Evolutionary conservation across 2,329 filamentous ascomycete species (phyloP).

Genomic region (Monosporascus sp.): DNA sequence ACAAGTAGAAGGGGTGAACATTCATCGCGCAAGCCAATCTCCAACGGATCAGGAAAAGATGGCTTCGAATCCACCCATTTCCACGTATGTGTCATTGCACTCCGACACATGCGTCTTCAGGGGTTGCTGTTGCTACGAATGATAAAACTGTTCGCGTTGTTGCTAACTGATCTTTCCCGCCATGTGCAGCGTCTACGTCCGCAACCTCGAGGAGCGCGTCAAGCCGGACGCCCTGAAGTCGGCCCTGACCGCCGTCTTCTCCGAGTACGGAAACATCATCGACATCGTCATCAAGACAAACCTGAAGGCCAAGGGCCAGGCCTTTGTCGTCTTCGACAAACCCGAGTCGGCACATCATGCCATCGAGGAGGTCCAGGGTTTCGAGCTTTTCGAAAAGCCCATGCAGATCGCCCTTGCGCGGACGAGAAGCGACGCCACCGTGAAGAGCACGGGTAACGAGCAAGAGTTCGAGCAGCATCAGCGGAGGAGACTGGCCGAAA

Average conservation of each 20-base stretch:
- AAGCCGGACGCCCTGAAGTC: constrained; percentile 73
- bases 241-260: constrained; percentile 72
- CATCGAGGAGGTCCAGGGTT: constrained; percentile 85
- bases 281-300: constrained; percentile 87
- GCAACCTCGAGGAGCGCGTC: constrained; percentile 88
- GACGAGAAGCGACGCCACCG: constrained; percentile 81
- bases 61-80: constrained; percentile 43
- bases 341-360: constrained; percentile 74
- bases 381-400: constrained; percentile 86
- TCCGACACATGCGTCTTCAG: constrained; percentile 47
- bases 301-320: constrained; percentile 88
- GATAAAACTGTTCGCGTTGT: constrained; percentile 7
- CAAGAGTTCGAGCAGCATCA: constrained; percentile 89
- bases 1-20: no score
- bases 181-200: constrained; percentile 56
- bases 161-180: constrained; percentile 14
- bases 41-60: constrained; percentile 11
- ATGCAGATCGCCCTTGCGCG: constrained; percentile 81
- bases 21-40: no score
- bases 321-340: constrained; percentile 85
- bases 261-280: constrained; percentile 79
- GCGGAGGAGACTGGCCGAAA: constrained; percentile 76
- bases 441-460: constrained; percentile 64
- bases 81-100: constrained; percentile 74
- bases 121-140: constrained; percentile 7